Evolutionary conservation across 2,329 filamentous ascomycete genomes (phyloP).

Genomic region (Aspergillus costaricaensis): DNA sequence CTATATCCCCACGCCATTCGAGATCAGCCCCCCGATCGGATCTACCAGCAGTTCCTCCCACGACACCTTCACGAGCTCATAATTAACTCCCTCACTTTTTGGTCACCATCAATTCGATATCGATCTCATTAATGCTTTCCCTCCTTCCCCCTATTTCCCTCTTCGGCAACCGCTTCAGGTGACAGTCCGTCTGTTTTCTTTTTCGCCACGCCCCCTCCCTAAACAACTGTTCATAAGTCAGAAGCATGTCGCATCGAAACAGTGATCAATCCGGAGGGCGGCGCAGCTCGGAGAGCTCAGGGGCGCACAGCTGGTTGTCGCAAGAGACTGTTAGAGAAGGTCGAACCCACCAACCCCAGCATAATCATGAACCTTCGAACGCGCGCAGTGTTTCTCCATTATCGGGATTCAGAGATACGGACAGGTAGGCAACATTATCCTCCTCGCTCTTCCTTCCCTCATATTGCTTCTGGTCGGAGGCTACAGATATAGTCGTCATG

Average conservation of each 20-base stretch:
- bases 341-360: constrained; percentile 23
- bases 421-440: constrained; percentile 33
- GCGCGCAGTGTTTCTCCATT: constrained; percentile 32
- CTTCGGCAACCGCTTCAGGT: constrained; percentile 11
- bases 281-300: constrained; percentile 46
- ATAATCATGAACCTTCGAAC: constrained; percentile 24
- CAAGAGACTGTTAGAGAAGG: constrained; percentile 43
- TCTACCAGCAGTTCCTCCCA: background rate
- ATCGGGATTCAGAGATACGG: constrained; percentile 28
- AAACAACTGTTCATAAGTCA: constrained; percentile 14
- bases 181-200: constrained; percentile 12
- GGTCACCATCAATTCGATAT: background rate
- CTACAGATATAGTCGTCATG: background rate
- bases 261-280: constrained; percentile 36
- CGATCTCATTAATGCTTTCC: constrained; percentile 6
- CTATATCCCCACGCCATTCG: constrained; percentile 10
- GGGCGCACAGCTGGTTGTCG: constrained; percentile 40
- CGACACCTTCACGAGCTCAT: background rate
- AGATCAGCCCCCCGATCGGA: background rate
- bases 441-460: background rate
- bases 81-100: background rate
- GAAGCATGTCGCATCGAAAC: constrained; percentile 38
- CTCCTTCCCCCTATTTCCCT: constrained; percentile 6
- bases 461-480: background rate
- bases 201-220: background rate